Conservation (phyloP, 2,329 filamentous ascomycete species). For the Xylaria sp. region DNA sequence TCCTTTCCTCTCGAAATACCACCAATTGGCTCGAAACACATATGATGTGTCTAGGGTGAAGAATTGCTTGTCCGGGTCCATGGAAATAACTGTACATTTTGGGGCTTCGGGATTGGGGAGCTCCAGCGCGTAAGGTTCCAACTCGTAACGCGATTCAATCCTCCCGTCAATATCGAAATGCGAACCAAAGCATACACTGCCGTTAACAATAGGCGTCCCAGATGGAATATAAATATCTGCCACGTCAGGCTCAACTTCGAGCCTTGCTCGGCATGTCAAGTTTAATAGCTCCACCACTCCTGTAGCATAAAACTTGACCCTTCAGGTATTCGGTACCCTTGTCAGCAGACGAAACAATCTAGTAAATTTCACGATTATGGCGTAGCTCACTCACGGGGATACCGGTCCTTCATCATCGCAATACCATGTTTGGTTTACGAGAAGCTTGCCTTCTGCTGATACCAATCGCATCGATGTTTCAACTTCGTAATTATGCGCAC, state of each 20-base stretch:
- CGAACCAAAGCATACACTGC: not conserved
- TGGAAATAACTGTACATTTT: conserved; percentile 7
- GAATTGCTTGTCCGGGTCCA: conserved; percentile 1
- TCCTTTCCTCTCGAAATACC: conserved; percentile 12
- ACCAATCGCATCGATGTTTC: conserved; percentile 6
- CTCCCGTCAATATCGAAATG: not conserved
- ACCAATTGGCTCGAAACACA: not conserved
- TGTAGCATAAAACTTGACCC: not conserved
- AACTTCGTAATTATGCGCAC: conserved; percentile 10
- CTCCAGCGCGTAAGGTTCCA: conserved; percentile 14
- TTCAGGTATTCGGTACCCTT: not conserved
- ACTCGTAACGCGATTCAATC: not conserved
- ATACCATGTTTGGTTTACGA: conserved; percentile 15
- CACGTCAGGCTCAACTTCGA: not conserved
- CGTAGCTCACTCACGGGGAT: not conserved
- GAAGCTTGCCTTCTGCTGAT: not conserved
- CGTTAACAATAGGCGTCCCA: conserved; percentile 1
- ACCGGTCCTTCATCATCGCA: conserved; percentile 6
- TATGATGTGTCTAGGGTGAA: not conserved
- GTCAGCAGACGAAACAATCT: not conserved
- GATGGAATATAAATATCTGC: not conserved
- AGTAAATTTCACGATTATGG: not conserved
- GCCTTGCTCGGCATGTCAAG: not conserved
- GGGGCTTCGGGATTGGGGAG: conserved; percentile 11
- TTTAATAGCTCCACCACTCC: not conserved